phyloP scores from a whole-genome alignment of 768 basidiomycete genomes.

The Boletus eberwhitei region DNA sequence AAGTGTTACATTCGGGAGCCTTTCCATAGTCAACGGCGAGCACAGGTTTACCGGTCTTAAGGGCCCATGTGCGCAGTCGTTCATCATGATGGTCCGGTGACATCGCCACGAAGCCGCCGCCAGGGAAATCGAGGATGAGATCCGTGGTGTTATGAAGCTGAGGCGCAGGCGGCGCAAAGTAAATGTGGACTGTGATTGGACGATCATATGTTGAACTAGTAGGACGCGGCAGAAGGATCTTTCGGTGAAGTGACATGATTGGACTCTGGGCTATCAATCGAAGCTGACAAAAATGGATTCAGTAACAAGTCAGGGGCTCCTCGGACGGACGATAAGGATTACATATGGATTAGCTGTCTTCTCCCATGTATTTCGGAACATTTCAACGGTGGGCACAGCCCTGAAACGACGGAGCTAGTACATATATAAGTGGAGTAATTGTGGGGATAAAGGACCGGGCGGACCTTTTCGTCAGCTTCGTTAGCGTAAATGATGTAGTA shows the following conservation, averaged over 20 bases:
- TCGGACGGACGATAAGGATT: constrained; percentile 24
- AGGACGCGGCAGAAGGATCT: constrained; percentile 82
- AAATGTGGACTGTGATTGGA: constrained; percentile 81
- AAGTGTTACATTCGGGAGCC: constrained; percentile 82
- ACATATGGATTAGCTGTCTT: constrained; percentile 95
- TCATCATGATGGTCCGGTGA: constrained; percentile 96
- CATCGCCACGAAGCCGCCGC: constrained; percentile 97
- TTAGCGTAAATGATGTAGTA: constrained; percentile 91
- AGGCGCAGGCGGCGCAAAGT: constrained; percentile 66
- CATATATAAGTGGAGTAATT: neutral
- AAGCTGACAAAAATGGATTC: constrained; percentile 44
- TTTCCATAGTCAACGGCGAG: constrained; percentile 93
- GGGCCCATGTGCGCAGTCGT: constrained; percentile 82
- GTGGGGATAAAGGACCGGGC: constrained; percentile 12
- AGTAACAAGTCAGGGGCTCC: constrained; percentile 4
- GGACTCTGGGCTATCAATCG: constrained; percentile 58
- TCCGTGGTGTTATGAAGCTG: constrained; percentile 69
- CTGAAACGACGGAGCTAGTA: constrained; percentile 82
- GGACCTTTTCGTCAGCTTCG: constrained; percentile 96
- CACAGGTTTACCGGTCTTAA: constrained; percentile 71
- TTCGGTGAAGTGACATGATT: constrained; percentile 58
- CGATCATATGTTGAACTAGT: constrained; percentile 69
- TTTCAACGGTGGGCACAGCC: constrained; percentile 93
- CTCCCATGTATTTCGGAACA: constrained; percentile 95
- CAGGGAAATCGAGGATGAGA: constrained; percentile 88